Conservation (phyloP, 306 rosid species). For the Vigna mungo region DNA sequence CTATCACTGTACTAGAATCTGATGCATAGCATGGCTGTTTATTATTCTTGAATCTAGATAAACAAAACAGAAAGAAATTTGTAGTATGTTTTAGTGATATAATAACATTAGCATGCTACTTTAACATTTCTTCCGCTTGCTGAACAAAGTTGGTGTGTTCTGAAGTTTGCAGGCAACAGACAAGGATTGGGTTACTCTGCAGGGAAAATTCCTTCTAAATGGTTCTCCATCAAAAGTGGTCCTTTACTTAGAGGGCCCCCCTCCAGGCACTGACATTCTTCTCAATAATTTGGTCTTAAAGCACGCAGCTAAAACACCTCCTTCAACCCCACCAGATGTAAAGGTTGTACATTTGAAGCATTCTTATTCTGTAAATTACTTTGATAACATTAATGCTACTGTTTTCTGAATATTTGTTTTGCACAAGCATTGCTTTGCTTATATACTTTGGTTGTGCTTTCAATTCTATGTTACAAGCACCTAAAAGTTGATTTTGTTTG, state of each 20-base stretch:
- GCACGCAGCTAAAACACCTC: conserved; percentile 82
- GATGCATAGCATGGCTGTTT: background rate
- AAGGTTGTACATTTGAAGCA: conserved; percentile 57
- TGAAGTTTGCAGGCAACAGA: conserved; percentile 94
- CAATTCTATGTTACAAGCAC: conserved; percentile 12
- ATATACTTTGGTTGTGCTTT: conserved; percentile 23
- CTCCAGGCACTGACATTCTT: conserved; percentile 89
- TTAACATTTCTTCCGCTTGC: conserved; percentile 35
- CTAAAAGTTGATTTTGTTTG: conserved; percentile 41
- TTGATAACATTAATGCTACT: conserved; percentile 21
- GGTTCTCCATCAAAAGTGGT: conserved; percentile 83
- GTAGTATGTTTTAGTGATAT: conserved; percentile 2
- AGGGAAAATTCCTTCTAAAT: conserved; percentile 93
- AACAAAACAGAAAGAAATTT: conserved; percentile 23
- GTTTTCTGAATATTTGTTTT: conserved; percentile 23
- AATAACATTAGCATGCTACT: conserved; percentile 18
- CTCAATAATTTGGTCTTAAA: conserved; percentile 74
- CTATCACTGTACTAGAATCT: conserved; percentile 1
- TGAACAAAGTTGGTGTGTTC: conserved; percentile 49
- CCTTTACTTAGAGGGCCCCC: conserved; percentile 92
- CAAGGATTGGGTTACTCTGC: conserved; percentile 84
- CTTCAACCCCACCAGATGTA: conserved; percentile 70
- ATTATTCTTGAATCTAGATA: conserved; percentile 35
- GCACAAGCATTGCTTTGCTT: conserved; percentile 12
- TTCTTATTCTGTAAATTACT: conserved; percentile 20